These are phyloP conservation scores for Graphilbum sp. DNA, from an alignment of 2,329 filamentous ascomycete genomes.

Conservation along the genomic window DNA sequence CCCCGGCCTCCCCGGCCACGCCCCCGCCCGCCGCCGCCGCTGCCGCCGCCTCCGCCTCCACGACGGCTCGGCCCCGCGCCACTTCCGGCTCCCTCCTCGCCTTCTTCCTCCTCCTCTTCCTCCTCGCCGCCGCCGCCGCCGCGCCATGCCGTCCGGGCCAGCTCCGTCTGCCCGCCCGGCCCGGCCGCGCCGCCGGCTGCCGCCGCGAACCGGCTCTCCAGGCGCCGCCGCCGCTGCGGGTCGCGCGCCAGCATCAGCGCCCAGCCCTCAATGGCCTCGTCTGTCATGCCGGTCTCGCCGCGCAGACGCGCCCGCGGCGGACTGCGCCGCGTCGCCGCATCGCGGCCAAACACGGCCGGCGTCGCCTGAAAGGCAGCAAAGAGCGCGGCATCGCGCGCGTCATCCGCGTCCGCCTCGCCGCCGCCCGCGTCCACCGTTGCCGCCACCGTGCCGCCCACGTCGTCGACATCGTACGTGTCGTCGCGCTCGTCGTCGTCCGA, in stretches of 20 bases:
- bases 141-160: constrained; percentile 51
- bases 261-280: constrained; percentile 92
- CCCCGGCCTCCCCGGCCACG: constrained; percentile 20
- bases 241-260: constrained; percentile 69
- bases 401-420: constrained; percentile 43
- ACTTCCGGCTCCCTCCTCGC: constrained; percentile 36
- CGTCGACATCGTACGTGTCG: constrained; percentile 86
- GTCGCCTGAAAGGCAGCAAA: constrained; percentile 55
- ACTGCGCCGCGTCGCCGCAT: constrained; percentile 51
- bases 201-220: constrained; percentile 52
- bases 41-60: constrained; percentile 15
- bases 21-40: not conserved
- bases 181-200: constrained; percentile 28
- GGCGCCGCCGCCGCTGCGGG: constrained; percentile 45
- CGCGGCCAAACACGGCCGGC: constrained; percentile 52
- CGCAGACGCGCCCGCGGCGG: constrained; percentile 47
- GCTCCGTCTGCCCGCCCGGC: constrained; percentile 45
- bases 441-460: constrained; percentile 76
- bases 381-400: constrained; percentile 38
- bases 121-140: constrained; percentile 17
- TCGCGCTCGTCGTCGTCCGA: constrained; percentile 92
- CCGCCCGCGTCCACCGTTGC: constrained; percentile 24
- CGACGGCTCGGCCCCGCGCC: too few species aligned
- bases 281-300: constrained; percentile 71
- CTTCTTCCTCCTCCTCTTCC: constrained; percentile 36